phyloP scores from a whole-genome alignment of 495 filamentous ascomycete genomes.

The Neurospora tetrasperma region DNA sequence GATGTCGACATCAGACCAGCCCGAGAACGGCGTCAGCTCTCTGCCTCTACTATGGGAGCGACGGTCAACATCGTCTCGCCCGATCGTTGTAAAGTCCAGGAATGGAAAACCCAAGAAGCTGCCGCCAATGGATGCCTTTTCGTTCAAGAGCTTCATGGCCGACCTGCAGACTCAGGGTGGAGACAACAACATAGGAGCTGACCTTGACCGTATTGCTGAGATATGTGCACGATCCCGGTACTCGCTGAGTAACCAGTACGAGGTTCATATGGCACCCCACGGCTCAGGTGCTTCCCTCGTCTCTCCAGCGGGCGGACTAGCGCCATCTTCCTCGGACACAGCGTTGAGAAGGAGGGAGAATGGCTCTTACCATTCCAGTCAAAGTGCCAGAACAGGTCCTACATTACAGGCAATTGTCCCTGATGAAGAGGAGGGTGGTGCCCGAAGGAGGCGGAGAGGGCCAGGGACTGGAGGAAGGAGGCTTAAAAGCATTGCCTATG shows the following conservation, averaged over 20 bases:
- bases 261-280: slow-evolving; percentile 48
- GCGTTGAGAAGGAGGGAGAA: slow-evolving; percentile 8
- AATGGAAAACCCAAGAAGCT: slow-evolving; percentile 22
- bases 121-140: slow-evolving; percentile 46
- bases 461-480: slow-evolving; percentile 25
- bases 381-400: slow-evolving; percentile 21
- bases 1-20: slow-evolving; percentile 10
- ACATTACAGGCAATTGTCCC: slow-evolving; percentile 40
- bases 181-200: slow-evolving; percentile 30
- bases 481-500: slow-evolving; percentile 36
- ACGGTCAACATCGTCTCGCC: slow-evolving; percentile 8
- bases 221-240: slow-evolving; percentile 46
- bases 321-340: slow-evolving; percentile 4
- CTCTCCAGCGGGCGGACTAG: neutral
- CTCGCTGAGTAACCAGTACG: slow-evolving; percentile 48
- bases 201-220: slow-evolving; percentile 48
- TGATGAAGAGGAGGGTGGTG: slow-evolving; percentile 32
- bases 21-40: slow-evolving; percentile 16
- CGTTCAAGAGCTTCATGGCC: slow-evolving; percentile 47
- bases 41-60: slow-evolving; percentile 16
- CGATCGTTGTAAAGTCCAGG: slow-evolving; percentile 11
- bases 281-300: slow-evolving; percentile 35
- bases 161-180: slow-evolving; percentile 28
- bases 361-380: neutral
- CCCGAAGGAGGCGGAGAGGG: slow-evolving; percentile 16